These are phyloP conservation scores for Fragaria ananassa DNA, from an alignment of 306 rosid species.

Conservation along the genomic window DNA sequence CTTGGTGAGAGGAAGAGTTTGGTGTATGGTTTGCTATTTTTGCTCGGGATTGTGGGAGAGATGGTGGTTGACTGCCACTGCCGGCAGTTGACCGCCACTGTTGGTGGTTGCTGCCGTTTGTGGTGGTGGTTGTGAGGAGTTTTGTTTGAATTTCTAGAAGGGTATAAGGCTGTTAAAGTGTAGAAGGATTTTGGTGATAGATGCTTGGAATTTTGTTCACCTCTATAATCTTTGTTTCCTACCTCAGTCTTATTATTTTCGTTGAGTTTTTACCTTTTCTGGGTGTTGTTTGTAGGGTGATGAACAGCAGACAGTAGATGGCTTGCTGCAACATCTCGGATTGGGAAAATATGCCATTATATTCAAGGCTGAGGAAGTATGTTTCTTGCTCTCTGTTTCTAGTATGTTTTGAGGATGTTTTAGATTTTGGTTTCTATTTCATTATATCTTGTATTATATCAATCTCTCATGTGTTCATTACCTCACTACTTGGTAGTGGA, in stretches of 20 bases:
- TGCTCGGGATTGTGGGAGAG: too few relatives aligned
- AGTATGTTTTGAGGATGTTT: not conserved
- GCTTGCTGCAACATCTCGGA: constrained; percentile 70
- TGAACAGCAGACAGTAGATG: constrained; percentile 74
- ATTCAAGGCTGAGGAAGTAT: constrained; percentile 96
- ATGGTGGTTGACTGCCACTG: too few relatives aligned
- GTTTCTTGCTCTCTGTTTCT: constrained; percentile 30
- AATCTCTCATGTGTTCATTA: not conserved
- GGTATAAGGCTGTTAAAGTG: too few relatives aligned
- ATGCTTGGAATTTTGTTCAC: too few relatives aligned
- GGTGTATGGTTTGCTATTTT: too few relatives aligned
- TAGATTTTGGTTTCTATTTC: not conserved
- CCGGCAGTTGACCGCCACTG: too few relatives aligned
- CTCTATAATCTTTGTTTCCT: not conserved
- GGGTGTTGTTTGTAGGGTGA: constrained; percentile 46
- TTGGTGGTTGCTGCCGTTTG: too few relatives aligned
- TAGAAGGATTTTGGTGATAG: too few relatives aligned
- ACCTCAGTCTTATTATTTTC: not conserved
- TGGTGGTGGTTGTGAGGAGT: too few relatives aligned
- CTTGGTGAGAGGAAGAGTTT: too few relatives aligned
- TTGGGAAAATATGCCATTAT: constrained; percentile 76
- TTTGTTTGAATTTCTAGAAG: too few relatives aligned
- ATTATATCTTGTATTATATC: not conserved
- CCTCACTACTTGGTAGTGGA: not conserved
- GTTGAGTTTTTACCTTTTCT: constrained; percentile 13